phyloP scores from a whole-genome alignment of 169 alveolate genomes.

The Babesia sp. region DNA sequence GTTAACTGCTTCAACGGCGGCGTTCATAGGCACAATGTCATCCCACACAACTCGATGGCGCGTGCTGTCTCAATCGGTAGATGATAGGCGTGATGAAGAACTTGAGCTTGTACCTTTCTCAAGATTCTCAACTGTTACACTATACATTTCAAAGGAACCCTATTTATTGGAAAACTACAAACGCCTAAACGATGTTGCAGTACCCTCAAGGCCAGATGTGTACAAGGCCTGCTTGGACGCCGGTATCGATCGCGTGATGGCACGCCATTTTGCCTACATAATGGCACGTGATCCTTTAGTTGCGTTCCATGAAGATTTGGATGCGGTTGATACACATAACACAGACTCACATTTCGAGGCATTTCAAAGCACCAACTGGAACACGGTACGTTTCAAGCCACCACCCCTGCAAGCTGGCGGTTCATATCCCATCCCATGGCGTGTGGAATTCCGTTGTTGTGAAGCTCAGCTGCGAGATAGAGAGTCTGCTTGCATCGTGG shows the following conservation, averaged over 20 bases:
- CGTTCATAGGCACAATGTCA: slow-evolving; percentile 88
- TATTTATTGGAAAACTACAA: slow-evolving; percentile 66
- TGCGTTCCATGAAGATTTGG: slow-evolving; percentile 75
- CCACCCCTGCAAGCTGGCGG: slow-evolving; percentile 37
- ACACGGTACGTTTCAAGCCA: slow-evolving; percentile 91
- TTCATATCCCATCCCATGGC: slow-evolving; percentile 80
- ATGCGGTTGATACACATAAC: slow-evolving; percentile 36
- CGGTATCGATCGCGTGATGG: slow-evolving; percentile 85
- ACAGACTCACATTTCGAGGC: slow-evolving; percentile 89
- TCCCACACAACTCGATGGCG: slow-evolving; percentile 92
- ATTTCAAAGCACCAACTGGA: slow-evolving; percentile 95
- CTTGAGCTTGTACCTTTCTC: slow-evolving; percentile 81
- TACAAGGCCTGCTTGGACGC: slow-evolving; percentile 72
- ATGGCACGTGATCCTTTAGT: slow-evolving; percentile 93
- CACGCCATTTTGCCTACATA: slow-evolving; percentile 87
- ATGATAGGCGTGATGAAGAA: slow-evolving; percentile 91
- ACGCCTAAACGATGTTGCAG: slow-evolving; percentile 83
- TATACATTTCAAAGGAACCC: slow-evolving; percentile 84
- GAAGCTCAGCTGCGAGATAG: slow-evolving; percentile 92
- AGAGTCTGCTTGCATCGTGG: slow-evolving; percentile 89
- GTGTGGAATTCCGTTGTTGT: slow-evolving; percentile 94
- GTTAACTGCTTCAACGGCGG: slow-evolving; percentile 91
- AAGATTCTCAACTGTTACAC: slow-evolving; percentile 88
- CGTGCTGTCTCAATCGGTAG: slow-evolving; percentile 87
- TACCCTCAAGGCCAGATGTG: slow-evolving; percentile 80